Percentiles rank a stretch among this genome's conserved stretches.
Conservation (phyloP, 441 rosid genomes). For the Dalechampia spathulata region DNA sequence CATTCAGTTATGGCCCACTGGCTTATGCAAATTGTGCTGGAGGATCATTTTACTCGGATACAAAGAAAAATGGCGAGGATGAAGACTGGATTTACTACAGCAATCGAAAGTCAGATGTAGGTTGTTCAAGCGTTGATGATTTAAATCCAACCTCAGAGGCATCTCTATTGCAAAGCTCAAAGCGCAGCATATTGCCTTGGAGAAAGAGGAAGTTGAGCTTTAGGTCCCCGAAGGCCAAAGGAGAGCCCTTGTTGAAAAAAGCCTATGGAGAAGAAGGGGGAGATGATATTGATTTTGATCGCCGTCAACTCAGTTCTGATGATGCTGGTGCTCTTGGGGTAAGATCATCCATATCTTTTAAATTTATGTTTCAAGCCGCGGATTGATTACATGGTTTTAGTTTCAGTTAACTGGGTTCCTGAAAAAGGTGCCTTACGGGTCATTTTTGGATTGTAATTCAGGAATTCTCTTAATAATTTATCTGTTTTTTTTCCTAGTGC, state of each 20-base stretch:
- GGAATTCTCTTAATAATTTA: too few species aligned
- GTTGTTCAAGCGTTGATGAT: conserved; percentile 32
- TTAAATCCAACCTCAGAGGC: conserved; percentile 37
- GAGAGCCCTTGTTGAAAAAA: conserved; percentile 84
- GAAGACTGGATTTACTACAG: conserved; percentile 80
- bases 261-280: conserved; percentile 90
- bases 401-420: too few species aligned
- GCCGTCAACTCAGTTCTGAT: conserved; percentile 81
- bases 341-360: conserved; percentile 16
- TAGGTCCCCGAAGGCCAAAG: conserved; percentile 73
- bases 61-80: conserved; percentile 34
- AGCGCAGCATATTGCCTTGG: conserved; percentile 71
- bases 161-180: conserved; percentile 35
- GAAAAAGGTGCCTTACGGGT: too few species aligned
- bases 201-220: conserved; percentile 81
- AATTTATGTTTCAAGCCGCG: background rate
- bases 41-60: conserved; percentile 44
- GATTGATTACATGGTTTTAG: background rate
- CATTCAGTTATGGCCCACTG: conserved; percentile 71
- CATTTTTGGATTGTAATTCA: too few species aligned
- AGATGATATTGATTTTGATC: conserved; percentile 88
- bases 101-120: conserved; percentile 52
- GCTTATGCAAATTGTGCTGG: conserved; percentile 71
- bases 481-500: too few species aligned
- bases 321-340: conserved; percentile 56